phyloP scores from a whole-genome alignment of 441 rosid species.

The Erodium texanum region DNA sequence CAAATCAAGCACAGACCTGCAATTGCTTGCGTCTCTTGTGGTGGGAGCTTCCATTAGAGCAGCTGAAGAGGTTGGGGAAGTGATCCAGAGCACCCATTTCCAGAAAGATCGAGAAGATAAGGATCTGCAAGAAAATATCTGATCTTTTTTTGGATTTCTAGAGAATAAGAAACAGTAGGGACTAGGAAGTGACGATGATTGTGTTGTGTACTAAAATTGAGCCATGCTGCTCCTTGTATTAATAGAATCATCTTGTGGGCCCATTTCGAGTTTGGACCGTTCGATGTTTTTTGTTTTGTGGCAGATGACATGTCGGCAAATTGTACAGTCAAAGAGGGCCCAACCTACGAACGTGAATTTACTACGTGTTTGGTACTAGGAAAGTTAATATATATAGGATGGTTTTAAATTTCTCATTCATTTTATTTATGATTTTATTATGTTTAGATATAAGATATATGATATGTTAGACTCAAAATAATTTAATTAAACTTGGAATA shows the following conservation, averaged over 20 bases:
- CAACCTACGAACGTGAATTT: too few relatives aligned
- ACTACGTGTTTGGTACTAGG: too few relatives aligned
- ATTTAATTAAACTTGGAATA: too few relatives aligned
- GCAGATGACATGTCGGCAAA: background rate
- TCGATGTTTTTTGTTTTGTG: background rate
- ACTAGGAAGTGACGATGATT: background rate
- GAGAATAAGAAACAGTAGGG: too few relatives aligned
- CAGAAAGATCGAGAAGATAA: background rate
- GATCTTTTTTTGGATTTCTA: too few relatives aligned
- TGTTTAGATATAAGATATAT: too few relatives aligned
- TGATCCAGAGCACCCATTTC: conserved; percentile 84
- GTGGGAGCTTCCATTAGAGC: conserved; percentile 45
- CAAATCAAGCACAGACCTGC: conserved; percentile 39
- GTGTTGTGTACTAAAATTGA: background rate
- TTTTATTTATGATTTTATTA: too few relatives aligned
- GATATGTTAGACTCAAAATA: too few relatives aligned
- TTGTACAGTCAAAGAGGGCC: too few relatives aligned
- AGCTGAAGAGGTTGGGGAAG: conserved; percentile 58
- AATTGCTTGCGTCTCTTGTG: conserved; percentile 57
- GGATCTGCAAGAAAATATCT: background rate
- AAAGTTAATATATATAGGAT: too few relatives aligned
- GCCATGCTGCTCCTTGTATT: background rate
- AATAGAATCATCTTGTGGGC: background rate
- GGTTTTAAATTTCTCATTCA: too few relatives aligned
- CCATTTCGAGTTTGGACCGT: background rate